Conservation (phyloP, 371 early-diverging fungal genomes). For the Mortierella sp. region DNA sequence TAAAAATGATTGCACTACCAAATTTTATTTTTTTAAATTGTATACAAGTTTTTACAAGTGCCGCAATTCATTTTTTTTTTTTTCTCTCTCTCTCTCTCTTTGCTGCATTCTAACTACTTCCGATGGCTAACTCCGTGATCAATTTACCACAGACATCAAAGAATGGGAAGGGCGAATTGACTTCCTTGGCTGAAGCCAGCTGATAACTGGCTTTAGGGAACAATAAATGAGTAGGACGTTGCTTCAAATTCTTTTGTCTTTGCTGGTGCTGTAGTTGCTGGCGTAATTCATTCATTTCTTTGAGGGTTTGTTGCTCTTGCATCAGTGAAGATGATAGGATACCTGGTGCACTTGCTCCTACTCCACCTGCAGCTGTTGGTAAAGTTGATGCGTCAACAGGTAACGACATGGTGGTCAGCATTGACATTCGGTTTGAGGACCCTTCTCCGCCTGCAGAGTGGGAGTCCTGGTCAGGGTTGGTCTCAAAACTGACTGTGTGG, state of each 20-base stretch:
- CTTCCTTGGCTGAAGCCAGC: slow-evolving; percentile 59
- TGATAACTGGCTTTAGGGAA: slow-evolving; percentile 50
- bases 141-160: slow-evolving; percentile 94
- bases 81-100: too few species aligned
- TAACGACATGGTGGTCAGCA: slow-evolving; percentile 8
- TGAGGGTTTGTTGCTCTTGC: slow-evolving; percentile 48
- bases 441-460: not conserved
- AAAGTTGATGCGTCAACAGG: not conserved
- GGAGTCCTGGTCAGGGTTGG: not conserved
- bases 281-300: slow-evolving; percentile 46
- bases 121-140: slow-evolving; percentile 91
- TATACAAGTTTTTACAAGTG: too few species aligned
- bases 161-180: slow-evolving; percentile 82
- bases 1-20: not conserved
- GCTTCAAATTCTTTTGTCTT: slow-evolving; percentile 45
- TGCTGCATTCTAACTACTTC: slow-evolving; percentile 36
- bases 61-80: too few species aligned
- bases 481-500: slow-evolving; percentile 20
- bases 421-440: not conserved
- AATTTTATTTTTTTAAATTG: not conserved
- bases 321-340: slow-evolving; percentile 47
- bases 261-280: slow-evolving; percentile 46
- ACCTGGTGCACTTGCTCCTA: slow-evolving; percentile 21
- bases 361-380: not conserved
- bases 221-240: slow-evolving; percentile 39